Evolutionary conservation across 2,329 filamentous ascomycete species (phyloP), one percentile per base, ranked within the genome.

Genomic region (Rachicladosporium sp.): DNA sequence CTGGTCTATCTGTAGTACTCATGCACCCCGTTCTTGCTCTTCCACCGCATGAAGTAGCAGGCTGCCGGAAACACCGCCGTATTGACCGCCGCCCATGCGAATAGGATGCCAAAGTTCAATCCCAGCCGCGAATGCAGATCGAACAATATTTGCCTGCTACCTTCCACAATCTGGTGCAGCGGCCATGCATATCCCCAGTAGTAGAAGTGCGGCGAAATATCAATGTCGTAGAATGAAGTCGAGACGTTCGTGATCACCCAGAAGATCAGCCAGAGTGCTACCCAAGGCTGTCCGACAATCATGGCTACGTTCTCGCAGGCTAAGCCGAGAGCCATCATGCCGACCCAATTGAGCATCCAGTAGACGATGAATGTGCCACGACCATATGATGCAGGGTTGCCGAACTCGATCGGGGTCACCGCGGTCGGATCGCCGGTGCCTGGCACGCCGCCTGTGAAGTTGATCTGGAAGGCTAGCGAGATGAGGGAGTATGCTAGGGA

Each of bases 171-270:
- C 31, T 74, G 69, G 53, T 79, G 72, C 40, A 81, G 55, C 6
- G 76, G 77, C 72, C 75, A 77, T 0, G 69, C 76, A 51, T 77
- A 77, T 0, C 74, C 75, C 72, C 73, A 81, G 2, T 57, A 52
- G 51, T 75, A 82, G 50, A 81, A 80, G 0, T 55, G 60, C 0
- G 73, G 70, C 2, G 71, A 29, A 9, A 40, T 1, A 7, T 23
- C 33, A 27, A 40, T 61, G 3, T 71, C 59, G 52, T 80, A 75
- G 48, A 81, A 78, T 0, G 66, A 60, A 1, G 74, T 78, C 0
- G 67, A 62, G 0, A 80, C 74, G 49, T 82, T 82, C 5, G 73
- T 70, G 41, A 81, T 76, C 32, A 80, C 74, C 76, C 74, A 79
- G 49, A 78, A 80, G 41, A 80, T 78, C 2, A 82, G 58, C 68